phyloP scores from a whole-genome alignment of 2,329 filamentous ascomycete species.

The Colletotrichum melonis region DNA sequence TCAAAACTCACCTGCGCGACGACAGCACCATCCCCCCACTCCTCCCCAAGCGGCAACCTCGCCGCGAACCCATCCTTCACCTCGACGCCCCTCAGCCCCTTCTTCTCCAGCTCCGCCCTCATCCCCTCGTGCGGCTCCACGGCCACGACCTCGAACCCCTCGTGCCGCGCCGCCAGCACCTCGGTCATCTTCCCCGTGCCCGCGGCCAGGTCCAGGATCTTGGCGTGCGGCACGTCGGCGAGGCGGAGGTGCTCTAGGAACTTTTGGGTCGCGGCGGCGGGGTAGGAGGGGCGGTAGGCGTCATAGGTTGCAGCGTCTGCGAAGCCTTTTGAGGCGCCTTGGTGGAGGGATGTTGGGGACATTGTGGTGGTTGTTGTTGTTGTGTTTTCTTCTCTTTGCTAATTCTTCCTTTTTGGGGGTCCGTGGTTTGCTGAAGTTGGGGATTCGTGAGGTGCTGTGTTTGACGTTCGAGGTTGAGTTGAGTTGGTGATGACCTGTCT shows the following conservation, averaged over 20 bases:
- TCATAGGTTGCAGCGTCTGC: slow-evolving; percentile 74
- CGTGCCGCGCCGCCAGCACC: slow-evolving; percentile 66
- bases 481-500: too few relatives aligned
- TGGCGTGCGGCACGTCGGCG: slow-evolving; percentile 55
- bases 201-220: slow-evolving; percentile 72
- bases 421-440: too few relatives aligned
- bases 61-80: slow-evolving; percentile 69
- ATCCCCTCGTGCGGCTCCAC: slow-evolving; percentile 75
- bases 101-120: slow-evolving; percentile 69
- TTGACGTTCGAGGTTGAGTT: neutral
- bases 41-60: slow-evolving; percentile 64
- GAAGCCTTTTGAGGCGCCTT: slow-evolving; percentile 67
- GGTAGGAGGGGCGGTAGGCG: slow-evolving; percentile 75
- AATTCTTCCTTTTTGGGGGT: neutral
- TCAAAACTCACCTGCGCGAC: slow-evolving; percentile 70
- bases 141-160: slow-evolving; percentile 70
- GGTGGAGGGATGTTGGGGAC: slow-evolving; percentile 59
- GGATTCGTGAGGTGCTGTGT: neutral
- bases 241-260: slow-evolving; percentile 69
- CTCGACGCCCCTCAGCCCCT: slow-evolving; percentile 65
- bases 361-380: neutral
- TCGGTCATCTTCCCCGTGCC: slow-evolving; percentile 80
- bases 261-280: slow-evolving; percentile 64
- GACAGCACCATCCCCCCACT: slow-evolving; percentile 73
- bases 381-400: neutral